Base-by-base conservation (phyloP, 768 basidiomycete genomes). In the Chiua virens region DNA sequence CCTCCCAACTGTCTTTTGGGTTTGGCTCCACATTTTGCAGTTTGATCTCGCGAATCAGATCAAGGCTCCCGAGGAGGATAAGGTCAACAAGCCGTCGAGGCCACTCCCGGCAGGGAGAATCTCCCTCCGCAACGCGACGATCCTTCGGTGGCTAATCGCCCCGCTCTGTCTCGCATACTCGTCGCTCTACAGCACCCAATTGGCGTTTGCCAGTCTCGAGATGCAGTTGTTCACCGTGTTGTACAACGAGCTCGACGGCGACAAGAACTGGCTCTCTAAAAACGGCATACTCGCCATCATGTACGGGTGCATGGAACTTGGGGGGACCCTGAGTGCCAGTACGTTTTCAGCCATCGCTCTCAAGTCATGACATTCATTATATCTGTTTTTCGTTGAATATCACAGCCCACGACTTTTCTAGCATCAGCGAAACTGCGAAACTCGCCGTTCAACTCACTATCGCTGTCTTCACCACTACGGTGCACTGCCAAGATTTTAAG, bases 401-500 rank as follows among this genome's bases (percentile, higher is more conserved):
- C 22, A 14, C n/a, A 50, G 49, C 37, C 20, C 37, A 37, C 14
- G 61, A 71, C 42, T 48, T 54, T n/a, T 47, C 57, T 5, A 46
- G 42, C 4, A 50, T 73, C 20, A 70, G 67, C 25, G 51, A 62
- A 7, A 68, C 66, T 1, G 68, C 61, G 4, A 54, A 58, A 35
- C 52, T 70, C 5, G 69, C 77, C 0, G 54, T 73, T 30, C 62
- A 64, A 38, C 51, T 74, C 42, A 75, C 73, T 22, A 63, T 70
- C 8, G 65, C 66, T 0, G 70, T 77, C 15, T 69, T 78, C 32
- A 58, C 72, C 3, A 77, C 78, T 0, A 79, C 78, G 4, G 73
- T 78, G 11, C 77, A 79, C 20, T 71, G 75, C 3, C 75, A 79
- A 59, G 79, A 80, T 50, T 80, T 75, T 50, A 67, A 73, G 25